Percentiles rank a stretch among this genome's conserved stretches.
Evolutionary conservation across 1,139 yeast genomes (phyloP).

Genomic region (Pichia sorboxylosa): DNA sequence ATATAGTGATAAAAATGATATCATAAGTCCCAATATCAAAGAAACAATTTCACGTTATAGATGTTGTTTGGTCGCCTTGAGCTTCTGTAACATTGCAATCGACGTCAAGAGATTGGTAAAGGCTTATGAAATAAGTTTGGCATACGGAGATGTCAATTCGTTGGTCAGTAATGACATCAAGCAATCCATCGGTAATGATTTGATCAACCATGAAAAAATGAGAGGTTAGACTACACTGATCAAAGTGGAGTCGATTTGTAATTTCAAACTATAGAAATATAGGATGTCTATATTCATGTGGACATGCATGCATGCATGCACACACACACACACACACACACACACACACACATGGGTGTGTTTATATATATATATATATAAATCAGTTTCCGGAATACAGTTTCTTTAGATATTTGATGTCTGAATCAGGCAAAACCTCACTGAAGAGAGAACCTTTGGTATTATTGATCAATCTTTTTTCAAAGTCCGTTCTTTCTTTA

Average conservation of each 20-base stretch:
- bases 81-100: conserved; percentile 73
- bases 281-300: background rate
- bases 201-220: conserved; percentile 63
- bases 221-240: conserved; percentile 33
- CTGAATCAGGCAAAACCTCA: conserved; percentile 38
- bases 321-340: conserved; percentile 1
- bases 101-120: conserved; percentile 68
- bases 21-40: conserved; percentile 48
- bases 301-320: background rate
- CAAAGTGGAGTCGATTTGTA: background rate
- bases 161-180: conserved; percentile 66
- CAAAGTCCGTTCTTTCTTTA: conserved; percentile 29
- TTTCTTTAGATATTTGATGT: conserved; percentile 30
- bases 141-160: conserved; percentile 60
- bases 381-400: too few species aligned
- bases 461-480: conserved; percentile 29
- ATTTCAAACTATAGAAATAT: too few species aligned
- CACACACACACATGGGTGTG: too few species aligned
- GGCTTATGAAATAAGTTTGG: conserved; percentile 86
- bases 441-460: conserved; percentile 34
- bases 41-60: conserved; percentile 75
- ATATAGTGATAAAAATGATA: conserved; percentile 81
- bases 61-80: conserved; percentile 72
- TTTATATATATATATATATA: too few species aligned
- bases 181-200: conserved; percentile 63